Conservation (phyloP, 495 filamentous ascomycete species). For the Aspergillus nidulans region DNA sequence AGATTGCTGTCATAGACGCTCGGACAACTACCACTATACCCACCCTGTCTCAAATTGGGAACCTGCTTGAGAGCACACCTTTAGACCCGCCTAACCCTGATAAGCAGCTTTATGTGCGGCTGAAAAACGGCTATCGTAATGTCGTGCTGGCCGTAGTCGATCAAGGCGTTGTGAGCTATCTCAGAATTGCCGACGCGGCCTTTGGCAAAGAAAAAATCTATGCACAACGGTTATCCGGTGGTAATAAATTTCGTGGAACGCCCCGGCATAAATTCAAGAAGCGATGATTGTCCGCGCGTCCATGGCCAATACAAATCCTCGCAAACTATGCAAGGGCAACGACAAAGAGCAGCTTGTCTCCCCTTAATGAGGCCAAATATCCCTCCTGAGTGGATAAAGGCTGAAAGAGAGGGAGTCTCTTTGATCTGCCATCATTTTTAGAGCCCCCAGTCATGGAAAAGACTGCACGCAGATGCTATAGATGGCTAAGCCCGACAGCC, state of each 20-base stretch:
- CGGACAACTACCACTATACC: constrained; percentile 63
- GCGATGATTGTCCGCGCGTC: constrained; percentile 20
- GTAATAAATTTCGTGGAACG: constrained; percentile 35
- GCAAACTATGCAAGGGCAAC: background rate
- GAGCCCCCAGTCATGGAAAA: constrained; percentile 60
- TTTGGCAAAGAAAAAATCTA: constrained; percentile 75
- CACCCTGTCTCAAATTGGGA: constrained; percentile 62
- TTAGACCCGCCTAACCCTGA: constrained; percentile 54
- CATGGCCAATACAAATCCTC: background rate
- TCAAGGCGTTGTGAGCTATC: constrained; percentile 81
- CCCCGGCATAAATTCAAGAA: constrained; percentile 30
- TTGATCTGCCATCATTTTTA: constrained; percentile 74
- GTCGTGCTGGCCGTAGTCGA: constrained; percentile 86
- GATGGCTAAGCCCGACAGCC: constrained; percentile 26
- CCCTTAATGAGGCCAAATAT: constrained; percentile 29
- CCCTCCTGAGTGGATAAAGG: constrained; percentile 22
- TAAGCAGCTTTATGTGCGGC: constrained; percentile 57
- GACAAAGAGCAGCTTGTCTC: constrained; percentile 26
- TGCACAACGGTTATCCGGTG: constrained; percentile 17
- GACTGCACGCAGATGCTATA: constrained; percentile 54
- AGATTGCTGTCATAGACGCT: constrained; percentile 73
- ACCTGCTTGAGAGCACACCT: constrained; percentile 64
- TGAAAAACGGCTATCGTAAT: constrained; percentile 81
- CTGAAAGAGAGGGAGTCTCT: constrained; percentile 27
- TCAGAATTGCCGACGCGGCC: constrained; percentile 71